Percentiles rank a stretch among this genome's conserved stretches.
Conservation (phyloP, 768 basidiomycete genomes). For the Cystobasidium tubakii region DNA sequence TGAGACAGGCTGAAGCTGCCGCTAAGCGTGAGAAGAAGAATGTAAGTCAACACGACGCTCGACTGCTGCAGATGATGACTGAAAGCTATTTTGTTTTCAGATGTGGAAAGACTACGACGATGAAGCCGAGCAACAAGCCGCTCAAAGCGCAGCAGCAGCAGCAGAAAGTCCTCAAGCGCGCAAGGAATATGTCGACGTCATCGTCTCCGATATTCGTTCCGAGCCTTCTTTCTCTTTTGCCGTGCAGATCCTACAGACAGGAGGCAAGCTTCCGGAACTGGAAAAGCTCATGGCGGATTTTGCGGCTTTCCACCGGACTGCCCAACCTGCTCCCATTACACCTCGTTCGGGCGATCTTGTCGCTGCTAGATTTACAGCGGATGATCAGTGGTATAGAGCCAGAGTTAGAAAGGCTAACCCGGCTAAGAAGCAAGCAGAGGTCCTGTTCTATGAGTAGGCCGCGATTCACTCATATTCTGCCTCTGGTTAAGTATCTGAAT, state of each 20-base stretch:
- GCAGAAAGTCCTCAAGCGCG: conserved; percentile 51
- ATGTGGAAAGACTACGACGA: conserved; percentile 82
- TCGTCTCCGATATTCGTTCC: conserved; percentile 79
- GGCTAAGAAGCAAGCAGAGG: conserved; percentile 85
- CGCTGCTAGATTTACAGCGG: conserved; percentile 78
- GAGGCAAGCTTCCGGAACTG: conserved; percentile 77
- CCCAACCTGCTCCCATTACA: conserved; percentile 59
- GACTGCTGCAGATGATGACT: no score
- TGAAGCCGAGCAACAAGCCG: conserved; percentile 45
- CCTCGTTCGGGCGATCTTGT: conserved; percentile 85
- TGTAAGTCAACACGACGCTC: conserved; percentile 54
- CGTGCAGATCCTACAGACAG: conserved; percentile 84
- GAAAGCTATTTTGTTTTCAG: no score
- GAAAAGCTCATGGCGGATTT: conserved; percentile 94
- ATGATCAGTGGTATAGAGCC: conserved; percentile 93
- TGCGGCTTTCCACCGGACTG: conserved; percentile 70
- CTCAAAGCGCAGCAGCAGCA: conserved; percentile 41
- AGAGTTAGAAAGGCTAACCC: conserved; percentile 79
- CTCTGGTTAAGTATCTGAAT: no score
- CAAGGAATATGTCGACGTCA: conserved; percentile 83
- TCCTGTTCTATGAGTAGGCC: conserved; percentile 69
- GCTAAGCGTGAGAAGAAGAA: conserved; percentile 74
- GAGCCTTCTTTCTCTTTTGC: conserved; percentile 70
- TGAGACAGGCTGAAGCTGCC: conserved; percentile 79
- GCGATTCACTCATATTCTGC: no score